A percentile compares a stretch with the other conserved stretches of the same genome.
phyloP scores from a whole-genome alignment of 345 rosid genomes.

The Salix brachista region DNA sequence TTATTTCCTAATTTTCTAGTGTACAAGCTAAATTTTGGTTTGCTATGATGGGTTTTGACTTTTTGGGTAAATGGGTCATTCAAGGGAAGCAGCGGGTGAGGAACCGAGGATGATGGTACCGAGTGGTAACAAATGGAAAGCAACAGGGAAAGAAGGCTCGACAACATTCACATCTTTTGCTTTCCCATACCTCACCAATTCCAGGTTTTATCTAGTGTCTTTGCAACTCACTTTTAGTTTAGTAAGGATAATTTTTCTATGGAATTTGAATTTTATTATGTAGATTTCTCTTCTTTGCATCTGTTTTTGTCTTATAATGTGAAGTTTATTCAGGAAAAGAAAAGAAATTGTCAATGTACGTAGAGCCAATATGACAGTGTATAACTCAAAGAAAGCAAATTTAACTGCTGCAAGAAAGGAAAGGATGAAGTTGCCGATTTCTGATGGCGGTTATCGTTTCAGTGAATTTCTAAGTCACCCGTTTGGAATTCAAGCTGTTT shows the following conservation, averaged over 20 bases:
- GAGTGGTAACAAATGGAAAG: not conserved
- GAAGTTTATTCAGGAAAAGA: slow-evolving; percentile 5
- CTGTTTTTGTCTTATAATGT: not conserved
- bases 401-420: slow-evolving; percentile 58
- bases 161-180: not conserved
- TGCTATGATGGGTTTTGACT: not conserved
- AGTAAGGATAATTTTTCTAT: no score
- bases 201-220: not conserved
- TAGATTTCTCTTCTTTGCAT: not conserved
- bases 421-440: slow-evolving; percentile 47
- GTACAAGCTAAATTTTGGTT: not conserved
- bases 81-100: not conserved
- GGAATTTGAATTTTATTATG: no score
- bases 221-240: no score
- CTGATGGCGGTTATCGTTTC: slow-evolving; percentile 35
- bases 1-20: no score
- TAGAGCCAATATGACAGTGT: slow-evolving; percentile 10
- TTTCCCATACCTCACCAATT: not conserved
- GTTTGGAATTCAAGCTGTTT: slow-evolving; percentile 59
- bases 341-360: not conserved
- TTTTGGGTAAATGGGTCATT: not conserved
- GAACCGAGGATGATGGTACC: not conserved
- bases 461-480: slow-evolving; percentile 63
- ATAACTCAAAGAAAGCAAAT: slow-evolving; percentile 54
- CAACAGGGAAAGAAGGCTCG: not conserved